These are phyloP conservation scores for Pisolithus microcarpus DNA, from an alignment of 768 basidiomycete species.

Conservation along the genomic window DNA sequence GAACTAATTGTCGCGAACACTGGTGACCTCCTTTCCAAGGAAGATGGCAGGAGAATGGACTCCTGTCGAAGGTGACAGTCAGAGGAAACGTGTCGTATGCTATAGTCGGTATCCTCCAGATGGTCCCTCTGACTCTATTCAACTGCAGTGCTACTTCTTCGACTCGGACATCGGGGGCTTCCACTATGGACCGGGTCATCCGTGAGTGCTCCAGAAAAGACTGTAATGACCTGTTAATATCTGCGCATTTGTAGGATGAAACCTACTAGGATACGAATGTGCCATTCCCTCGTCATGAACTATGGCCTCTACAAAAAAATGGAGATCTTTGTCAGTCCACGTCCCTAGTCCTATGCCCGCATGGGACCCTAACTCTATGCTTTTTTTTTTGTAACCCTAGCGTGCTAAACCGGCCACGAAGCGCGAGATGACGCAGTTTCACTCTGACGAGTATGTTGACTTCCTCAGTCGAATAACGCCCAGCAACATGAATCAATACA, in stretches of 20 bases:
- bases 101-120: conserved; percentile 1
- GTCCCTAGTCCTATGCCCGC: neutral
- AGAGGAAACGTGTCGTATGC: conserved; percentile 85
- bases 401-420: conserved; percentile 99
- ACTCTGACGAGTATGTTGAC: conserved; percentile 98
- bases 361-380: neutral
- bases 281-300: conserved; percentile 99
- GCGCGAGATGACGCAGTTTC: conserved; percentile 99
- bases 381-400: conserved; percentile 35
- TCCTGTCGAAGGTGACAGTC: conserved; percentile 62
- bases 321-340: conserved; percentile 92
- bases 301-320: conserved; percentile 99
- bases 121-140: conserved; percentile 4
- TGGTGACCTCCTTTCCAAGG: neutral
- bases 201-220: conserved; percentile 43
- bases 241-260: conserved; percentile 62
- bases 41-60: conserved; percentile 40
- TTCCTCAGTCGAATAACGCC: conserved; percentile 92
- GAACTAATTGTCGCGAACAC: neutral
- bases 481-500: conserved; percentile 87
- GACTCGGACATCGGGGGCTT: conserved; percentile 99
- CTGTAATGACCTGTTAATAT: neutral
- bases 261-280: conserved; percentile 98
- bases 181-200: conserved; percentile 97
- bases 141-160: conserved; percentile 90